Base-by-base conservation (phyloP, 2,329 filamentous ascomycete species). In the Coniella lustricola region DNA sequence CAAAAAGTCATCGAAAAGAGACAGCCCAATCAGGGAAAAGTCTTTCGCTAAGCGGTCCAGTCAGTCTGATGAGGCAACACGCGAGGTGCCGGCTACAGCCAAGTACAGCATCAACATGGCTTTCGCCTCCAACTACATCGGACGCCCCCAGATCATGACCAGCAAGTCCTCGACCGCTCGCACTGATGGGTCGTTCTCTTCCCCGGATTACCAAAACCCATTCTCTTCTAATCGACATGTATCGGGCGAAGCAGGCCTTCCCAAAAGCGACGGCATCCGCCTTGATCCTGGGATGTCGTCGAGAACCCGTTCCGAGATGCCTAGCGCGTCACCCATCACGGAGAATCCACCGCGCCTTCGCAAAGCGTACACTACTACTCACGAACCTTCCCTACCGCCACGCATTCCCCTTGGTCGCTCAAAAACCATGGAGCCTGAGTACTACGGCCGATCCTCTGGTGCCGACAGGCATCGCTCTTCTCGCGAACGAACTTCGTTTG, bases 1-100 rank as follows among this genome's bases (percentile, higher is more conserved):
- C 18, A 64, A 62, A 51, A 60, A 57, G 43, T n/a, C 56, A 8
- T 53, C 57, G 53, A 64, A 59, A 53, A 64, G 63, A 47, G 61
- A 63, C 20, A 52, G 48, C 20, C 47, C 50, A 12, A 53, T 48
- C 3, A 56, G 57, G 8, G 57, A 58, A 3, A 59, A 52, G 36
- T 48, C 56, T 4, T 35, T 48, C n/a, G 44, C 44, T 3, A 52
- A 54, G 4, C 49, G 52, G 17, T 44, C 49, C 7, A 46, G 35
- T 22, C 49, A 49, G 29, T 35, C 48, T 3, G 41, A 48, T 1
- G 51, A 53, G 9, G 3, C 18, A 3, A 35, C 13, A 3, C 33
- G 13, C 9, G 52, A 46, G n/a, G 49, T 48, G 12, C 59, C 58
- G 37, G 32, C 18, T 8, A n/a, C 36, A 9, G 10, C n/a, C 9